A percentile compares a stretch with the other conserved stretches of the same genome.
Evolutionary conservation across 192 early-diverging fungal species (phyloP).

Genomic region (Rhizophagus prolifer): DNA sequence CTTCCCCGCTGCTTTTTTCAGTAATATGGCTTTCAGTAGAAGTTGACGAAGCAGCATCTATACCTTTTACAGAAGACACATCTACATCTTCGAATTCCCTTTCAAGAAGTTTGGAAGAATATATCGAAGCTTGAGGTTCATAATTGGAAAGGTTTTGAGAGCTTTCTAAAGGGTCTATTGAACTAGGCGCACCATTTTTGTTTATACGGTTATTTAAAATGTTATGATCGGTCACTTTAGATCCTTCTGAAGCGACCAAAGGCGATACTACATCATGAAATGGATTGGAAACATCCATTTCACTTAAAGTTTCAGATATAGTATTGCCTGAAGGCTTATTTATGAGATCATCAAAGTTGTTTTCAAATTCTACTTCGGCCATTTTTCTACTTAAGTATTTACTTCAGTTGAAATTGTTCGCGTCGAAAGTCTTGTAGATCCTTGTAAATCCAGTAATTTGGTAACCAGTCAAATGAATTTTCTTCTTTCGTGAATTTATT

Average conservation of each 20-base stretch:
- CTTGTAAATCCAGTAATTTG: too few relatives aligned
- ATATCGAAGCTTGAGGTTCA: too few relatives aligned
- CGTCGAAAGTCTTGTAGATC: not conserved
- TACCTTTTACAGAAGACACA: conserved; percentile 9
- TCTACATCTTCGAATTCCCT: conserved; percentile 23
- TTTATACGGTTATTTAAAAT: not conserved
- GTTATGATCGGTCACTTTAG: not conserved
- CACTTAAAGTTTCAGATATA: conserved; percentile 30
- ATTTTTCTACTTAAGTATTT: not conserved
- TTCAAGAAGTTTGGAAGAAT: not conserved
- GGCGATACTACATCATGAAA: conserved; percentile 35
- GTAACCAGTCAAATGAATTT: too few relatives aligned
- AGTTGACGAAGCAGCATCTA: not conserved
- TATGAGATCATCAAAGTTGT: conserved; percentile 34
- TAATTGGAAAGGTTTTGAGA: too few relatives aligned
- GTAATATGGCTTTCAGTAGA: conserved; percentile 12
- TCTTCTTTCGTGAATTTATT: too few relatives aligned
- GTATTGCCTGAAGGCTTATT: conserved; percentile 23
- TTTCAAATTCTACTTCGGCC: conserved; percentile 14
- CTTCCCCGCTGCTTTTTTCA: not conserved
- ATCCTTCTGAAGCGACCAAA: not conserved
- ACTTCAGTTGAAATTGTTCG: not conserved
- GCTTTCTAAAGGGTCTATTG: too few relatives aligned
- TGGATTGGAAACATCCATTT: conserved; percentile 32
- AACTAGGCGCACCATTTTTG: not conserved